phyloP scores from a whole-genome alignment of 768 basidiomycete species.

The Leccinum barrowsii region DNA sequence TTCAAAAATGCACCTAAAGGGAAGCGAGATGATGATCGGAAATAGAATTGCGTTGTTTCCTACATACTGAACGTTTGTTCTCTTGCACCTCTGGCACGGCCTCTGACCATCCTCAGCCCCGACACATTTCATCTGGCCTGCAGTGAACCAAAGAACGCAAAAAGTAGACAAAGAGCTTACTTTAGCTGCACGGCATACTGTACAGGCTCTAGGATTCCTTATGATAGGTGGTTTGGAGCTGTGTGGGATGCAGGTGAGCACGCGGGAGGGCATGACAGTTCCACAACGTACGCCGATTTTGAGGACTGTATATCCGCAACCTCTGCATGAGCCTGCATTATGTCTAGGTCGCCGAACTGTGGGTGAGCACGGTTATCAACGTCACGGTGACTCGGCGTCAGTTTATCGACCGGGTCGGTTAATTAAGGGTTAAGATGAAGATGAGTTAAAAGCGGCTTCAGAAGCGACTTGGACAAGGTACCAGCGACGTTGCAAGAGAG shows the following conservation, averaged over 20 bases:
- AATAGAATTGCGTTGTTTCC: constrained; percentile 1
- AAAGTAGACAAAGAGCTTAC: constrained; percentile 34
- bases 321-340: constrained; percentile 30
- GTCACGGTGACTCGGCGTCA: constrained; percentile 39
- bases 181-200: constrained; percentile 83
- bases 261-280: constrained; percentile 4
- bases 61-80: constrained; percentile 71
- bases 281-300: constrained; percentile 24
- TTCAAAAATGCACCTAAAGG: constrained; percentile 72
- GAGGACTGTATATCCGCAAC: constrained; percentile 29
- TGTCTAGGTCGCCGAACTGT: constrained; percentile 16
- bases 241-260: constrained; percentile 9
- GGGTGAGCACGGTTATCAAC: constrained; percentile 34
- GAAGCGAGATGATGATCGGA: constrained; percentile 10
- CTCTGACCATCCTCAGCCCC: constrained; percentile 82
- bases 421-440: constrained; percentile 36
- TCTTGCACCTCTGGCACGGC: constrained; percentile 80
- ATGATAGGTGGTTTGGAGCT: constrained; percentile 44
- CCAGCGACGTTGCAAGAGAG: neutral
- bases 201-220: constrained; percentile 65
- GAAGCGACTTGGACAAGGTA: constrained; percentile 1
- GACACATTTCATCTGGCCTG: constrained; percentile 81
- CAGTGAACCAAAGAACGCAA: constrained; percentile 15
- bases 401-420: constrained; percentile 41
- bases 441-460: constrained; percentile 12